Evolutionary conservation across 2,329 filamentous ascomycete species (phyloP).

Genomic region (Diatrype stigma): DNA sequence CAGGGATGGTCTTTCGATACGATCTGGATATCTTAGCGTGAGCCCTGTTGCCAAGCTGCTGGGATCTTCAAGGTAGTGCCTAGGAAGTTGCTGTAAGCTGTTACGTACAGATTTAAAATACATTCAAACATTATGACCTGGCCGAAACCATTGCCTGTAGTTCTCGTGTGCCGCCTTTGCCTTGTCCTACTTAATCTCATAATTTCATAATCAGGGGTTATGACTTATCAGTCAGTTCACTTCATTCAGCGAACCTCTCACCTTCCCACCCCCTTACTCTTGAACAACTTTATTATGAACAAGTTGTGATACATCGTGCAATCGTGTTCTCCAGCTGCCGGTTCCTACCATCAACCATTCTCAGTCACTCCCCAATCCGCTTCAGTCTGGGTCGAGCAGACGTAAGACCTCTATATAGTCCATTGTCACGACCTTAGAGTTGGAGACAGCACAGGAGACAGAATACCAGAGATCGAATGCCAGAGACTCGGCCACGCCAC

Average conservation of each 20-base stretch:
- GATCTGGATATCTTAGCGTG: no score
- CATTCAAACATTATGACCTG: neutral
- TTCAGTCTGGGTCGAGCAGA: no score
- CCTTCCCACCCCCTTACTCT: neutral
- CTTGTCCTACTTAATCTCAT: neutral
- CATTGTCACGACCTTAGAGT: no score
- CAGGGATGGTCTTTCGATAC: no score
- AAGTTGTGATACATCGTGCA: neutral
- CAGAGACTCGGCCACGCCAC: no score
- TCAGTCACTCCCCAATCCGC: no score
- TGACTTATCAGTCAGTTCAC: neutral
- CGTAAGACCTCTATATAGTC: no score
- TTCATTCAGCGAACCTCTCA: neutral
- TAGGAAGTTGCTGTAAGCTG: neutral
- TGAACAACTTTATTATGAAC: neutral
- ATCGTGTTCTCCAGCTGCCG: no score
- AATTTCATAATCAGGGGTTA: neutral
- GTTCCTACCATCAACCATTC: no score
- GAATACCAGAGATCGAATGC: no score
- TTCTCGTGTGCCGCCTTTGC: neutral
- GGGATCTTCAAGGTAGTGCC: neutral
- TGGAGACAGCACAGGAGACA: no score
- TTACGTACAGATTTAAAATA: neutral
- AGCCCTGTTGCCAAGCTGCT: neutral
- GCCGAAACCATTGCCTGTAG: neutral